Evolutionary conservation across 73 alveolate genomes (phyloP).

Genomic region (Diophrys sp.): DNA sequence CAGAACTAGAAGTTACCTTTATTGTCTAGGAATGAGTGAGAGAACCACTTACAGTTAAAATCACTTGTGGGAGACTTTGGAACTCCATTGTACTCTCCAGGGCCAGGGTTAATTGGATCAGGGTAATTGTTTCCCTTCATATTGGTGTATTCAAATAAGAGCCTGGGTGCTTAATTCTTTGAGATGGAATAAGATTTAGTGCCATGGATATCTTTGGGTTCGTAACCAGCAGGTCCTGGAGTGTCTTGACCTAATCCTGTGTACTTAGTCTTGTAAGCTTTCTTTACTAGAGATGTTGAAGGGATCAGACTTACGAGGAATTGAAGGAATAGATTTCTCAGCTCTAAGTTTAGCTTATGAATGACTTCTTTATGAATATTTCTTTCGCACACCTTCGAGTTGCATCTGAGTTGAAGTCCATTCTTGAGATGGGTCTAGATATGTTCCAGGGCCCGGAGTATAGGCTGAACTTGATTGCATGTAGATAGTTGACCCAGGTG

Average conservation of each 20-base stretch:
- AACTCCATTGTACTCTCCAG: neutral
- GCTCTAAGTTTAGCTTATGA: neutral
- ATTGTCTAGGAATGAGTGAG: neutral
- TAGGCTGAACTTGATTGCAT: neutral
- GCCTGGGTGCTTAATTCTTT: neutral
- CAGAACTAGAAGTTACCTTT: neutral
- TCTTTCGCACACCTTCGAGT: neutral
- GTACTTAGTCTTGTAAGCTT: neutral
- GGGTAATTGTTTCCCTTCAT: constrained; percentile 6
- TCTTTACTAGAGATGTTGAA: neutral
- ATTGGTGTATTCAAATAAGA: neutral
- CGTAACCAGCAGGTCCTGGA: constrained; percentile 18
- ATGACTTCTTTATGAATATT: neutral
- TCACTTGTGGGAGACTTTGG: neutral
- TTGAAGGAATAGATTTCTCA: neutral
- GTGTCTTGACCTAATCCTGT: constrained; percentile 2
- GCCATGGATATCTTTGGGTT: neutral
- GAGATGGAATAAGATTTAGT: neutral
- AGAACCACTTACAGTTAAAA: neutral
- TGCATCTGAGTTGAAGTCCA: neutral
- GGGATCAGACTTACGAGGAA: neutral
- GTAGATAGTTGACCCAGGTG: neutral
- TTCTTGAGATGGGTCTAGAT: neutral
- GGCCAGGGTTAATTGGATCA: constrained; percentile 4
- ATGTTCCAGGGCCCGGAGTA: constrained; percentile 10